Percentiles rank a stretch among this genome's conserved stretches.
Evolutionary conservation across 441 rosid species (phyloP).

Genomic region (Pelargonium myrrhifolium): DNA sequence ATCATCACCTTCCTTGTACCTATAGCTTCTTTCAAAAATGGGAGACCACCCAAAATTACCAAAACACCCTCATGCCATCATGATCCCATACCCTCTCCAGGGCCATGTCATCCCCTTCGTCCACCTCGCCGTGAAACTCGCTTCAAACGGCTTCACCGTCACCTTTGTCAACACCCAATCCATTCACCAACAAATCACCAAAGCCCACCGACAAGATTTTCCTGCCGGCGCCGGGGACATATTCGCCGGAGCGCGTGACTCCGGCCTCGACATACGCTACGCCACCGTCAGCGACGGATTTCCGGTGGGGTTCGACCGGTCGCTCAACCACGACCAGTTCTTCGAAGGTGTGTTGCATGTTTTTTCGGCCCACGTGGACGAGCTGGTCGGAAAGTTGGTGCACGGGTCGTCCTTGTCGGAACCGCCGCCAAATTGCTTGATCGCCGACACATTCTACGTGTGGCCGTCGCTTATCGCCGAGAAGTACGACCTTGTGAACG

Average conservation of each 20-base stretch:
- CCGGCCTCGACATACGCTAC: constrained; percentile 51
- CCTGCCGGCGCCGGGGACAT: constrained; percentile 26
- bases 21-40: too few relatives aligned
- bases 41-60: too few relatives aligned
- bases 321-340: constrained; percentile 47
- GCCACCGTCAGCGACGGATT: constrained; percentile 52
- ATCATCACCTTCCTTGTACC: too few relatives aligned
- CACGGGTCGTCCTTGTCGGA: constrained; percentile 13
- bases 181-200: constrained; percentile 40
- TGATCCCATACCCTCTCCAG: constrained; percentile 53
- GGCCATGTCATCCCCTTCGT: constrained; percentile 55
- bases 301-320: constrained; percentile 46
- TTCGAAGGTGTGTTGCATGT: constrained; percentile 34
- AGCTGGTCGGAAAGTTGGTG: constrained; percentile 32
- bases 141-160: constrained; percentile 50
- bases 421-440: constrained; percentile 36
- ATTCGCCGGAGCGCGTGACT: constrained; percentile 34
- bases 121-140: constrained; percentile 53
- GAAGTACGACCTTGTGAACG: constrained; percentile 46
- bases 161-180: constrained; percentile 48
- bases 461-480: constrained; percentile 51
- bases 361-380: constrained; percentile 48
- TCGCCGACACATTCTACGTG: constrained; percentile 51
- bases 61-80: constrained; percentile 32
- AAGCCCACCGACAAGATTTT: too few relatives aligned